Evolutionary conservation across 306 rosid genomes (phyloP), one percentile per base, ranked within the genome.

Genomic region (Prunus mume): DNA sequence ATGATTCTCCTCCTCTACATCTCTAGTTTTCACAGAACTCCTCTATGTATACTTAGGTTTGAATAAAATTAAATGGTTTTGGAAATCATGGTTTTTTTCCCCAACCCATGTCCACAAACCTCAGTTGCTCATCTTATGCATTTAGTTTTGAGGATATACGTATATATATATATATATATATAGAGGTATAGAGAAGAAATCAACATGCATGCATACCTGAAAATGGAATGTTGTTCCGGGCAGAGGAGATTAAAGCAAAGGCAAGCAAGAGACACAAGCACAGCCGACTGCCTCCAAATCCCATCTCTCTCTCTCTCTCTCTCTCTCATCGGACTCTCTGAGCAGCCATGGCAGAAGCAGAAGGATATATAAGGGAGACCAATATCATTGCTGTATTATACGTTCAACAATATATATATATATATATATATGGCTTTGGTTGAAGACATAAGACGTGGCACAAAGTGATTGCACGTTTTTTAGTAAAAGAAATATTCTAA

Each of bases 241-340:
- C 77, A 67, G 86, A 54, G 15, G 78, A 52, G 9, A 70, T 5
- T 28, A 80, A 12, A 50, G 77, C 66, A 65, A 73, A 32, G 5
- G 82, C 49, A 45, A 85, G 57, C 75, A 78, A 69, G 75, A 80
- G 72, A 55, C 38, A 80, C 43, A 80, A 28, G 71, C 68, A 61
- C 34, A 17, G 32, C 11, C 52, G 78, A 77, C n/a, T 25, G 46
- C 72, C 56, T 56, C 73, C 74, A 51, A 83, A 77, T 15, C 72
- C 79, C 91, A 86, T 74, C 12, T 51, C 12, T 60, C 70, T 58
- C 64, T 78, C 18, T 74, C 75, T 82, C 32, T 54, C 22, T 19
- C 46, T 56, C 56, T 51, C 10, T n/a, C n/a, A n/a, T n/a, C n/a
- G n/a, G n/a, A n/a, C n/a, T n/a, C n/a, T n/a, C n/a, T n/a, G n/a